Evolutionary conservation across 2,329 filamentous ascomycete genomes (phyloP).

Genomic region (Pseudocercospora fijiensis): DNA sequence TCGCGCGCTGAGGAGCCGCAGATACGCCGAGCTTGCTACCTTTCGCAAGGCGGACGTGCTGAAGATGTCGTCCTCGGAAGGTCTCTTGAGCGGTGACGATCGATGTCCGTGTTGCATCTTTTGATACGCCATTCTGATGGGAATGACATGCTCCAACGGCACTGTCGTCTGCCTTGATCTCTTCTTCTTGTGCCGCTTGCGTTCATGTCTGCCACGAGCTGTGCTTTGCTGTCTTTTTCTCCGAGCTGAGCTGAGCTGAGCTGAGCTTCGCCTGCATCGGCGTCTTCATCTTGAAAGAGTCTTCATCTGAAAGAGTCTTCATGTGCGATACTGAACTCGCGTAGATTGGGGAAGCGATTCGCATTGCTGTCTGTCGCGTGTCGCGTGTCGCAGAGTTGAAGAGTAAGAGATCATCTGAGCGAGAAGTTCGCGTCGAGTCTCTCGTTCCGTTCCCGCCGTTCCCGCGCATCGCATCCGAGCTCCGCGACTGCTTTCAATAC

Average conservation of each 20-base stretch:
- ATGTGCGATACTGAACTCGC: not conserved
- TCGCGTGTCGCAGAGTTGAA: not conserved
- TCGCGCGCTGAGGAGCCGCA: constrained; percentile 23
- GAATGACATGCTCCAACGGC: constrained; percentile 6
- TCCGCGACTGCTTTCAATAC: no score
- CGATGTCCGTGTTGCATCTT: not conserved
- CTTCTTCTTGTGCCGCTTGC: no score
- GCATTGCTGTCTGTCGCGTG: not conserved
- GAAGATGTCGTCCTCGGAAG: constrained; percentile 14
- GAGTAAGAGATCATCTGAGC: not conserved
- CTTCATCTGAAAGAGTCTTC: not conserved
- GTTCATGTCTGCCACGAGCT: not conserved
- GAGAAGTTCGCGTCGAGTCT: not conserved
- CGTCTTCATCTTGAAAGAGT: not conserved
- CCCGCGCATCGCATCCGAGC: no score
- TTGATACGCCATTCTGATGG: constrained; percentile 21
- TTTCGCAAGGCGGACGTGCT: constrained; percentile 14
- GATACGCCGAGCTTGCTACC: constrained; percentile 10
- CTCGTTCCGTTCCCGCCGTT: no score
- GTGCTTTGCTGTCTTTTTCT: not conserved
- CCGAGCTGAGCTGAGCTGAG: not conserved
- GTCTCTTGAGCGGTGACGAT: constrained; percentile 7
- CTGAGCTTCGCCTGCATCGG: not conserved
- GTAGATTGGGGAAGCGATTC: not conserved
- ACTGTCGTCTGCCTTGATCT: no score